Percentiles rank a stretch among this genome's conserved stretches.
phyloP scores from a whole-genome alignment of 176 grass and related monocot genomes.

The Lolium perenne region DNA sequence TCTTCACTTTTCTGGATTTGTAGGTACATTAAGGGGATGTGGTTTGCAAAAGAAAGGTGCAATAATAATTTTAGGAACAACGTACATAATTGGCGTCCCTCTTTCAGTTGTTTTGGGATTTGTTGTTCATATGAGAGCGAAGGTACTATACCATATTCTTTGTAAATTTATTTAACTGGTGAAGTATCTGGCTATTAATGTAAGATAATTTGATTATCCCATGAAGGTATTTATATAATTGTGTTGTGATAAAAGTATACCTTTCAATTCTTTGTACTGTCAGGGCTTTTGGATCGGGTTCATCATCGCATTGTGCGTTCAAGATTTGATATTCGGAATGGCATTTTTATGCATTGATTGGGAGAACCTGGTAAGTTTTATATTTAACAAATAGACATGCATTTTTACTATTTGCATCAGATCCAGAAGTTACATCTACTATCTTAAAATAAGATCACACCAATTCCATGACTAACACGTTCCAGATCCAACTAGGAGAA shows the following conservation, averaged over 20 bases:
- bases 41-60: slow-evolving; percentile 26
- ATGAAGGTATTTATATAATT: neutral
- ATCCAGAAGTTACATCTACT: neutral
- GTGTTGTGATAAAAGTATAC: neutral
- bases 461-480: neutral
- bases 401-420: neutral
- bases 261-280: neutral
- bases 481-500: neutral
- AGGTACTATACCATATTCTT: neutral
- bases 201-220: neutral
- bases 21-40: slow-evolving; percentile 21
- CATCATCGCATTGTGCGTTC: neutral
- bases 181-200: neutral
- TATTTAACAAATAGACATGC: neutral
- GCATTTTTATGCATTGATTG: neutral
- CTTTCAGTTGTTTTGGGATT: slow-evolving; percentile 13
- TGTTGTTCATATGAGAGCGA: neutral
- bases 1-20: neutral
- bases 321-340: slow-evolving; percentile 13
- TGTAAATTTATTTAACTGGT: neutral
- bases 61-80: neutral
- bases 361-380: neutral
- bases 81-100: neutral
- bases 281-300: slow-evolving; percentile 29
- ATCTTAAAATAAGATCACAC: too few relatives aligned